Evolutionary conservation across 1,284 basidiomycete genomes (phyloP), one percentile per base, ranked within the genome.

Genomic region (Hemileia vastatrix): DNA sequence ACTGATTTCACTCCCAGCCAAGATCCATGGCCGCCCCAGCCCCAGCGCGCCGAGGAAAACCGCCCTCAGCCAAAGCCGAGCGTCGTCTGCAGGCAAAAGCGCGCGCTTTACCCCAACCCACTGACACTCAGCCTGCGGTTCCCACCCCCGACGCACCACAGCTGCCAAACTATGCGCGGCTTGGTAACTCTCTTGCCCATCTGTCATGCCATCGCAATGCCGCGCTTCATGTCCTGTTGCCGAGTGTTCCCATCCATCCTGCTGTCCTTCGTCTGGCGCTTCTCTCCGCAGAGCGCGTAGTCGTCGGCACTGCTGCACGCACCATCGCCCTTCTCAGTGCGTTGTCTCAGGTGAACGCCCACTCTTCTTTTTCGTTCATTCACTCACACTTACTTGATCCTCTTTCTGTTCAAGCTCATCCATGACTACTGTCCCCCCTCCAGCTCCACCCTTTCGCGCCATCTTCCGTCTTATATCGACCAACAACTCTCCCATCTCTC

Each of bases 301-400:
- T 92, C 68, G 85, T 83, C 48, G 89, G 89, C 18, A 86, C 88
- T 18, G 92, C 92, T 76, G 90, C 90, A 9, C 80, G 89, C 63
- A 90, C 88, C 76, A 89, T 92, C 57, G 87, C 88, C n/a, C 89
- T 87, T 60, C 76, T 92, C 64, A 84, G 82, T 43, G 84, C 86
- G 3, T 88, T 92, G 77, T 90, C 90, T 78, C 85, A 83, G 32
- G 89, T 89, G 68, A 47, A 83, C 79, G 27, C 53, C 59, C 24
- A 2, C n/a, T 15, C 4, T 15, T 31, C 13, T 15, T 31, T 18
- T 27, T 21, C 23, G 13, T 52, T 19, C 19, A 32, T 40, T 4
- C 11, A 31, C 31, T 23, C 50, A 21, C 1, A n/a, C 13, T 15
- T 19, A 21, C 47, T 53, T 2, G n/a, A 15, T 24, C n/a, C 6